Percentiles rank a stretch among this genome's conserved stretches.
Conservation (phyloP, 2,329 filamentous ascomycete genomes). For the Leptographium radiaticola region DNA sequence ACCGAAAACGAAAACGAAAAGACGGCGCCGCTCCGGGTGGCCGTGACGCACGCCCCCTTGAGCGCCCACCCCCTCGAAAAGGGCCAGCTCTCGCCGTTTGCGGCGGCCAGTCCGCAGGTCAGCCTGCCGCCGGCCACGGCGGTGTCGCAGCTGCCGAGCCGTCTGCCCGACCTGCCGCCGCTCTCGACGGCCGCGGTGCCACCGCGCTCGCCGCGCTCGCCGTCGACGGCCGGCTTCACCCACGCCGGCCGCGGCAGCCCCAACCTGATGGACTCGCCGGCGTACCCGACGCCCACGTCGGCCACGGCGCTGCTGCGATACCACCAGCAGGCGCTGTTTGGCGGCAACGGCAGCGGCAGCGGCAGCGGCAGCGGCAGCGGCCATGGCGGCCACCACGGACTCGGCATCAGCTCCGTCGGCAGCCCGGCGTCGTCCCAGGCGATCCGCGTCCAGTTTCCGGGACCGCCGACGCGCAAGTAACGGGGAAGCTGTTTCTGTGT, state of each 20-base stretch:
- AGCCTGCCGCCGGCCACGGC: no score
- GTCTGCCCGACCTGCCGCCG: background rate
- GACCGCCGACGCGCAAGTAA: conserved; percentile 17
- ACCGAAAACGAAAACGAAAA: no score
- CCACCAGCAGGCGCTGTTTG: no score
- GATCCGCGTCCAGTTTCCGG: conserved; percentile 27
- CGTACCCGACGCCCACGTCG: conserved; percentile 15
- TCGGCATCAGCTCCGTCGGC: conserved; percentile 6
- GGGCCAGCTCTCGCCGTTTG: no score
- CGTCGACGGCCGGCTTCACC: background rate
- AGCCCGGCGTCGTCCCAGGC: conserved; percentile 22
- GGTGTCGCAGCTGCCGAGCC: no score
- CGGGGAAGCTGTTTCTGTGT: no score
- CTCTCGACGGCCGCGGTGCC: background rate
- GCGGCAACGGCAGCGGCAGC: no score
- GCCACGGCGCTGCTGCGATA: conserved; percentile 7
- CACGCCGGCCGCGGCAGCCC: background rate
- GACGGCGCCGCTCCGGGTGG: no score
- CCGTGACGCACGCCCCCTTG: no score
- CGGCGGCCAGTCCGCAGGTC: no score
- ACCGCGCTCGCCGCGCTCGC: conserved; percentile 8
- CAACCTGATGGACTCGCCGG: conserved; percentile 3
- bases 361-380: background rate
- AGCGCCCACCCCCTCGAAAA: no score
- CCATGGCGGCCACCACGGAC: background rate